A percentile compares a stretch with the other conserved stretches of the same genome.
These are phyloP conservation scores for Grigorovia jiainica DNA, from an alignment of 805 yeast species.

Conservation along the genomic window DNA sequence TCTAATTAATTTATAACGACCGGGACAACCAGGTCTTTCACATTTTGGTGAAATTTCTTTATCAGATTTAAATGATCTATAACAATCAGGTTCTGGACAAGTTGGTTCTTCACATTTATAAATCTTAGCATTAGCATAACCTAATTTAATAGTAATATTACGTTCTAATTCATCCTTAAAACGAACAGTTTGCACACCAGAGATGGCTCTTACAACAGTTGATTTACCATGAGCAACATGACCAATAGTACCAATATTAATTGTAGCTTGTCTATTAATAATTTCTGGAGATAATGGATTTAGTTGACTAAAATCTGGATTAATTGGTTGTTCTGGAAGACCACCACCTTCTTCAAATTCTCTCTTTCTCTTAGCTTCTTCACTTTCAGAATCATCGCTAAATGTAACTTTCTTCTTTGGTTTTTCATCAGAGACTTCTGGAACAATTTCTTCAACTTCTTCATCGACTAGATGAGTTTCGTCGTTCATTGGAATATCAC, in stretches of 20 bases:
- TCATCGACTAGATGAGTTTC: constrained; percentile 26
- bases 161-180: constrained; percentile 98
- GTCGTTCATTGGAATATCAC: constrained; percentile 40
- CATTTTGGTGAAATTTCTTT: constrained; percentile 93
- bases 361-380: constrained; percentile 65
- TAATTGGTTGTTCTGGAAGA: constrained; percentile 87
- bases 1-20: constrained; percentile 82
- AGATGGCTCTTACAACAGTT: constrained; percentile 89
- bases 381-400: constrained; percentile 59
- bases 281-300: constrained; percentile 91
- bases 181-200: constrained; percentile 98
- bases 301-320: constrained; percentile 72
- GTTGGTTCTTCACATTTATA: constrained; percentile 80
- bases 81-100: constrained; percentile 92
- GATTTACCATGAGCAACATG: constrained; percentile 95
- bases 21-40: constrained; percentile 77
- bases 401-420: constrained; percentile 73
- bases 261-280: constrained; percentile 97
- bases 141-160: constrained; percentile 95
- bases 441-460: constrained; percentile 21
- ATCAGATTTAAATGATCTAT: constrained; percentile 87
- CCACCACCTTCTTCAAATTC: constrained; percentile 99
- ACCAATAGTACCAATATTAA: constrained; percentile 95
- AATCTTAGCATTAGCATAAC: constrained; percentile 98
- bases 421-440: constrained; percentile 31